These are phyloP conservation scores for Melampsora americana DNA, from an alignment of 1,284 basidiomycete species.

Conservation along the genomic window DNA sequence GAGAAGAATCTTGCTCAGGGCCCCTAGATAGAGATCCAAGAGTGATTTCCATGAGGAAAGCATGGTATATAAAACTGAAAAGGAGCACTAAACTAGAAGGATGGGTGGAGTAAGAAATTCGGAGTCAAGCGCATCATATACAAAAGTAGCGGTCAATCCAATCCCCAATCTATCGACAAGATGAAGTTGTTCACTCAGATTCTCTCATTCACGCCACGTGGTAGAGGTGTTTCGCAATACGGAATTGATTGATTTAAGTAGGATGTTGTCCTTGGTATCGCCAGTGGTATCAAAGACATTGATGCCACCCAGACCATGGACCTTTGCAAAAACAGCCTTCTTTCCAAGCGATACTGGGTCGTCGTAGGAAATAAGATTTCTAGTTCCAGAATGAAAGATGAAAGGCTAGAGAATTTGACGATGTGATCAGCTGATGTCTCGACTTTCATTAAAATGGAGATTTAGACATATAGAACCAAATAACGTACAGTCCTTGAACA, in stretches of 20 bases:
- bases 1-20: too few relatives aligned
- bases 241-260: conserved; percentile 34
- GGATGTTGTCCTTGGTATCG: conserved; percentile 29
- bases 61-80: too few relatives aligned
- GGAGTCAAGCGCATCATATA: too few relatives aligned
- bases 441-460: too few relatives aligned
- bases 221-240: background rate
- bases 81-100: too few relatives aligned
- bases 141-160: too few relatives aligned
- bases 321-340: conserved; percentile 27
- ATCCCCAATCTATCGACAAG: too few relatives aligned
- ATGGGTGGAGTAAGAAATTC: too few relatives aligned
- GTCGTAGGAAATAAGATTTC: conserved; percentile 39
- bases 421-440: background rate
- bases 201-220: background rate
- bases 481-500: conserved; percentile 36
- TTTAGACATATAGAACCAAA: background rate
- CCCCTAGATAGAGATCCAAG: too few relatives aligned
- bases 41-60: too few relatives aligned
- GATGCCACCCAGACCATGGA: conserved; percentile 27
- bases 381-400: conserved; percentile 30
- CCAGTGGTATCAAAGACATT: conserved; percentile 44
- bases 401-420: conserved; percentile 20
- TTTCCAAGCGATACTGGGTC: conserved; percentile 26
- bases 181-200: too few relatives aligned